Base-by-base conservation (phyloP, 805 yeast genomes). In the Barnettozyma sp. region DNA sequence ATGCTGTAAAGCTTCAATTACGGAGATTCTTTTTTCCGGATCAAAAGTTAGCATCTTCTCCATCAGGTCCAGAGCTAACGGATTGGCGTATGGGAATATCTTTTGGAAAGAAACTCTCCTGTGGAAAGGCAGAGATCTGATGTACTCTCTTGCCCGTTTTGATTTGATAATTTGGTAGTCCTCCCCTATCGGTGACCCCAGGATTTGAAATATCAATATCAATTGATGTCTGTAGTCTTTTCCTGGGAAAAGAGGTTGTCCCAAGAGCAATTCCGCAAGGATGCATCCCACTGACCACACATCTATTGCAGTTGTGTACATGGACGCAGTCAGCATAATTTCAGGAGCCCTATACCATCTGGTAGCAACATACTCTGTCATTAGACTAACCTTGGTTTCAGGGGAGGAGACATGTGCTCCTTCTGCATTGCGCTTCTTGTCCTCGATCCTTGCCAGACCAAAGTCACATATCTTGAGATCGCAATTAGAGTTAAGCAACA, bases 311-410 rank as follows among this genome's bases (percentile, higher is more conserved):
- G 90, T 83, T 18, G 96, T 83, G 62, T 90, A 90, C 51, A 82
- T 85, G 44, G 87, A 90, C 50, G 88, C 86, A 11, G 95, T 86
- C 33, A 90, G 70, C 97, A 90, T 90, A 56, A 90, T 87, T 52
- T 90, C 97, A 0, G 97, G 97, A 1, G 97, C 97, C 38, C 97
- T 69, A 59, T 90, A 90, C 97, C 97, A 90, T 46, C 97, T 68
- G 4, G 97, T 90, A 8, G 97, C 97, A 29, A 90, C 97, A 56
- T 90, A 90, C 59, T 90, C 97, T 3, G 97, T 90, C 94, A 90
- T 82, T 56, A 78, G 78, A 5, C 85, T 76, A 71, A 54, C 77
- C 79, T 49, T 79, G 79, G 37, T 65, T 65, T 40, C 73, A 66
- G 24, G 85, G 76, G 40, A 76, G 70, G 15, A 77, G 62, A 40